Evolutionary conservation across 1,284 basidiomycete species (phyloP).

Genomic region (Ustilago tritici): DNA sequence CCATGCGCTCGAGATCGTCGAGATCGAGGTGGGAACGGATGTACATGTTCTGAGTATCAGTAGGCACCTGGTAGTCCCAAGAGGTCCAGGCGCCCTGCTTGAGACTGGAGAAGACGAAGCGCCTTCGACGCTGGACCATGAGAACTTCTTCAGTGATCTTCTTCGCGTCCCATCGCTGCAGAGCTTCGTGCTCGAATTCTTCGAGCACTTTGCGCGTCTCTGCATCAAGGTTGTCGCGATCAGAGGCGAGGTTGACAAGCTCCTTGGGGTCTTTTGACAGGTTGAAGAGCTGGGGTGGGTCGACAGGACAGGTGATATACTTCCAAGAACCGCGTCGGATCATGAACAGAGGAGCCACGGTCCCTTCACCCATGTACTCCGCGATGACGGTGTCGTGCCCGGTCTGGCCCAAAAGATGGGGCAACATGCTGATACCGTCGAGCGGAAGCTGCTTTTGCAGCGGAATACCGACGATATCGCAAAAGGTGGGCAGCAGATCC

Average conservation of each 20-base stretch:
- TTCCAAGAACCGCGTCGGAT: constrained; percentile 46
- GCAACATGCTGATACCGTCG: constrained; percentile 40
- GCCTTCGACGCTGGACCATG: constrained; percentile 31
- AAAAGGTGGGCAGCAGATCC: constrained; percentile 43
- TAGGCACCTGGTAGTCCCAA: constrained; percentile 44
- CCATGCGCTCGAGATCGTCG: constrained; percentile 47
- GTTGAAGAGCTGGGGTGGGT: constrained; percentile 43
- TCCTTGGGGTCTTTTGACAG: constrained; percentile 33
- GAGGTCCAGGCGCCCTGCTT: constrained; percentile 44
- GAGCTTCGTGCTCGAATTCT: constrained; percentile 26
- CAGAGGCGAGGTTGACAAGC: constrained; percentile 38
- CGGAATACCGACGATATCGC: constrained; percentile 39
- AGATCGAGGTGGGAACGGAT: constrained; percentile 43
- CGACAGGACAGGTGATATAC: constrained; percentile 37
- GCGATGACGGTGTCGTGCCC: constrained; percentile 43
- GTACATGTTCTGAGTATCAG: constrained; percentile 43
- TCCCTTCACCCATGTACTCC: constrained; percentile 46
- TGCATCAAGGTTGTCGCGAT: constrained; percentile 22
- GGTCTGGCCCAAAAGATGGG: constrained; percentile 25
- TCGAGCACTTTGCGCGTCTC: constrained; percentile 28
- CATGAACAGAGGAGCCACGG: constrained; percentile 39
- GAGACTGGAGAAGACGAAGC: constrained; percentile 41
- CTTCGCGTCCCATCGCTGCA: constrained; percentile 33
- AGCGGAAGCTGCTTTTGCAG: constrained; percentile 32
- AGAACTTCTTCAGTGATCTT: constrained; percentile 48